Conservation (phyloP, 306 rosid species). For the Dalbergia oliveri region DNA sequence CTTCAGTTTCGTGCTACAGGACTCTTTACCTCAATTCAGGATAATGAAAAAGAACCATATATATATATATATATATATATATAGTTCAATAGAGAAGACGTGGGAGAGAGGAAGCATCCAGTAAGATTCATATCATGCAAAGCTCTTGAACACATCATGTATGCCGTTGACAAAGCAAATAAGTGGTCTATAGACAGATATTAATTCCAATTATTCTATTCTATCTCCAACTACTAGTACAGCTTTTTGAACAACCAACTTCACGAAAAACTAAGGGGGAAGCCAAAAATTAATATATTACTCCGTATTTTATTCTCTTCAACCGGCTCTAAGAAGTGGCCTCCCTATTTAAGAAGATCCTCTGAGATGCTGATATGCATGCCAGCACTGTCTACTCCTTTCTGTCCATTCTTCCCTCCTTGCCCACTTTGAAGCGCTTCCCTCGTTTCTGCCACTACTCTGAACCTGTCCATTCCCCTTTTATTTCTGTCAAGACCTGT, state of each 20-base stretch:
- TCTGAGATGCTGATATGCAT: conserved; percentile 60
- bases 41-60: conserved; percentile 26
- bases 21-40: conserved; percentile 40
- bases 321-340: conserved; percentile 51
- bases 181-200: conserved; percentile 62
- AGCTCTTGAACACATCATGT: conserved; percentile 50
- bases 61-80: not conserved
- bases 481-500: conserved; percentile 31
- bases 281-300: conserved; percentile 35
- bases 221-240: conserved; percentile 77
- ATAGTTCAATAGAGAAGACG: conserved; percentile 48
- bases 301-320: conserved; percentile 46
- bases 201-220: conserved; percentile 59
- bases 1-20: conserved; percentile 44
- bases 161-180: conserved; percentile 73
- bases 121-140: conserved; percentile 65
- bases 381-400: conserved; percentile 76
- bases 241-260: conserved; percentile 65
- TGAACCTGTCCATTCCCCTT: conserved; percentile 41
- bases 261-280: conserved; percentile 49
- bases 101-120: conserved; percentile 73
- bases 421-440: conserved; percentile 45
- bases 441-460: conserved; percentile 41
- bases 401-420: conserved; percentile 63
- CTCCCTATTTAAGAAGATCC: conserved; percentile 81